Percentiles rank a stretch among this genome's conserved stretches.
Evolutionary conservation across 2,329 filamentous ascomycete species (phyloP).

Genomic region (Penicillium sp.): DNA sequence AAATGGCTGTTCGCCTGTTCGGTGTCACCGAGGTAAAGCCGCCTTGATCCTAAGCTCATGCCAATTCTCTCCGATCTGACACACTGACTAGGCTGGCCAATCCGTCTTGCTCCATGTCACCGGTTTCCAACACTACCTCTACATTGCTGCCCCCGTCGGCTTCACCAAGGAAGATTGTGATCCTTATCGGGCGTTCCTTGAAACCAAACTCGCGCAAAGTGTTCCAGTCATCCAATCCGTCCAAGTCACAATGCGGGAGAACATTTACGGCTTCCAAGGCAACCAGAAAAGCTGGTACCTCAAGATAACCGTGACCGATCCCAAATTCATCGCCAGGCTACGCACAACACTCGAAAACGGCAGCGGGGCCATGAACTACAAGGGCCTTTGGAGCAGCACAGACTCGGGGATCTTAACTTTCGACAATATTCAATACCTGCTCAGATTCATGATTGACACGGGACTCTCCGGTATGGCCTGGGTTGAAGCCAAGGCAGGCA

Average conservation of each 20-base stretch:
- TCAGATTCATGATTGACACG: constrained; percentile 97
- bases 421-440: constrained; percentile 90
- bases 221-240: constrained; percentile 75
- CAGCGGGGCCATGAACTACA: constrained; percentile 70
- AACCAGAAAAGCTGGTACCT: constrained; percentile 89
- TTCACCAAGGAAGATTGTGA: constrained; percentile 78
- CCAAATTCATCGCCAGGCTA: constrained; percentile 75
- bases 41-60: not conserved
- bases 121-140: constrained; percentile 94
- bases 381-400: constrained; percentile 75
- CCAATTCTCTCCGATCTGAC: not conserved
- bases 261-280: constrained; percentile 90
- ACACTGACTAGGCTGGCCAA: constrained; percentile 60
- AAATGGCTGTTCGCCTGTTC: constrained; percentile 81
- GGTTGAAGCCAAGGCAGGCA: constrained; percentile 77
- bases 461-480: constrained; percentile 95
- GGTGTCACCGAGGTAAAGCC: constrained; percentile 72
- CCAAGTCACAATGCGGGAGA: constrained; percentile 78
- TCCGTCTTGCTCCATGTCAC: constrained; percentile 94
- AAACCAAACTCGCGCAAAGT: constrained; percentile 71
- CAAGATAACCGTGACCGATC: constrained; percentile 89
- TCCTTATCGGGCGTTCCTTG: constrained; percentile 74
- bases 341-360: constrained; percentile 72
- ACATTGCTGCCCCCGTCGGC: constrained; percentile 78
- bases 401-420: constrained; percentile 79